Evolutionary conservation across 2,329 filamentous ascomycete genomes (phyloP), one percentile per base, ranked within the genome.

Genomic region (Cercospora sojina): DNA sequence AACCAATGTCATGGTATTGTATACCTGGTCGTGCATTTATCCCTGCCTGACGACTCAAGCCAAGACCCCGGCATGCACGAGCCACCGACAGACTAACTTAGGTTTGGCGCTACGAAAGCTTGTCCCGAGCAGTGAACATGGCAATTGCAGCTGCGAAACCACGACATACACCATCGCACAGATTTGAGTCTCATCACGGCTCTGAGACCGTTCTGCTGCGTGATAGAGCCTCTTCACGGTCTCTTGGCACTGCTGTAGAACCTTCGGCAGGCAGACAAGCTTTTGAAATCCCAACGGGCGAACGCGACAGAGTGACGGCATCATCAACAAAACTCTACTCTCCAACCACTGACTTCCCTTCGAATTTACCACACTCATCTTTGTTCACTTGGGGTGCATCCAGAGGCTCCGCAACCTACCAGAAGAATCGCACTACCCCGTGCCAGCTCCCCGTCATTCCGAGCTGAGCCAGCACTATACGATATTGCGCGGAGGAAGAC

Each of bases 271-370:
- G 53, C n/a, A 32, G 18, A 57, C n/a, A 32, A 35, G 53, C 31
- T 35, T 57, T 29, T 13, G 27, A n/a, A 20, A 18, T 64, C 49
- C 20, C 32, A 47, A 35, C 16, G 23, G 38, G 10, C 25, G 16
- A 51, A 32, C 6, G 51, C 38, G 32, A 64, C 53, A 64, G 25
- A 64, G 62, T 64, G 80, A 81, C 47, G 82, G 84, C 47, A 85
- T 88, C 72, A 88, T 87, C 78, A 87, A 84, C 84, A 81, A 84
- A 64, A 20, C 53, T 32, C 27, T 13, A 57, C 53, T 31, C 27
- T 57, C 53, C 53, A 27, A 57, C 53, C 53, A 57, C 53, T 32
- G 8, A 27, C 53, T n/a, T 9, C 23, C 53, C 31, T 57, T 35
- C 31, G 16, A 57, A 27, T 56, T 10, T 5, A 56, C 51, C n/a